Percentiles rank a stretch among this genome's conserved stretches.
These are phyloP conservation scores for Fusarium odoratissimum DNA, from an alignment of 2,329 filamentous ascomycete species.

Conservation along the genomic window DNA sequence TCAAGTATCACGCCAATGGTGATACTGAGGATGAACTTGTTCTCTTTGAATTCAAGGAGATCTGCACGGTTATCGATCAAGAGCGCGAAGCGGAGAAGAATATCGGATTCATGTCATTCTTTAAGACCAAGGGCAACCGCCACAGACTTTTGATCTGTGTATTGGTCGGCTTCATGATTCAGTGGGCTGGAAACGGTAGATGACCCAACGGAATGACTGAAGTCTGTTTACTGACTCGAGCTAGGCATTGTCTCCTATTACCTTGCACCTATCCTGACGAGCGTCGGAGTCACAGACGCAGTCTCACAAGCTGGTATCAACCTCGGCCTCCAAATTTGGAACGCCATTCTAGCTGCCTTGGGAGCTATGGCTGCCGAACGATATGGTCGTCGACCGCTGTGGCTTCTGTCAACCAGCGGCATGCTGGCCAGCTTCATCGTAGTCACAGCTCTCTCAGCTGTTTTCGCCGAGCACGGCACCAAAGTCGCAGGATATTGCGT, in stretches of 20 bases:
- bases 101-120: slow-evolving; percentile 55
- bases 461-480: not conserved
- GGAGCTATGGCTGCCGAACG: slow-evolving; percentile 23
- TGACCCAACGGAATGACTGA: accelerated
- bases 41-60: slow-evolving; percentile 62
- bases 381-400: slow-evolving; percentile 18
- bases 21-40: slow-evolving; percentile 57
- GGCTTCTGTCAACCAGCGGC: slow-evolving; percentile 5
- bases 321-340: slow-evolving; percentile 23
- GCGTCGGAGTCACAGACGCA: slow-evolving; percentile 16
- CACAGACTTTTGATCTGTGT: slow-evolving; percentile 35
- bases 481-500: slow-evolving; percentile 17
- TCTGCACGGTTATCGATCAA: slow-evolving; percentile 59
- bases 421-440: slow-evolving; percentile 26
- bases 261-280: slow-evolving; percentile 14
- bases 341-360: slow-evolving; percentile 7
- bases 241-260: slow-evolving; percentile 30
- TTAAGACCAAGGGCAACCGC: slow-evolving; percentile 50
- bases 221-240: not conserved
- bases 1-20: slow-evolving; percentile 62
- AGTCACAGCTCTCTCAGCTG: slow-evolving; percentile 14
- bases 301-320: slow-evolving; percentile 20
- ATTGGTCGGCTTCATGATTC: slow-evolving; percentile 31
- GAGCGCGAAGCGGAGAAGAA: slow-evolving; percentile 53
- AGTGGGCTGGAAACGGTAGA: slow-evolving; percentile 36